Evolutionary conservation across 2,329 filamentous ascomycete species (phyloP).

Genomic region (Aphanoascus verrucosus): DNA sequence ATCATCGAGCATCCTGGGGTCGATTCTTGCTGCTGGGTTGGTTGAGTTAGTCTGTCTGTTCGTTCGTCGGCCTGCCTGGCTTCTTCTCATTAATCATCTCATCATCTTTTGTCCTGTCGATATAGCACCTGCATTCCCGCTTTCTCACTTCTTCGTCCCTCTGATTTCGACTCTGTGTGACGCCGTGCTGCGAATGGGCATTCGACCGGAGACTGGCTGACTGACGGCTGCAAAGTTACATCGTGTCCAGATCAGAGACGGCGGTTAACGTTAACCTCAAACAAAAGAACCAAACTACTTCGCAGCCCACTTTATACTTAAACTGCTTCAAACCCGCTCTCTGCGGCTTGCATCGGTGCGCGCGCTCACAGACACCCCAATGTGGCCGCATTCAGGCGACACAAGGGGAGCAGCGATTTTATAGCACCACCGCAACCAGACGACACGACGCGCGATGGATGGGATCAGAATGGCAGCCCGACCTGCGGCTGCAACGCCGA

Average conservation of each 20-base stretch:
- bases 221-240: constrained; percentile 2
- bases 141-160: not conserved
- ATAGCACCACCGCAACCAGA: not conserved
- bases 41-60: not conserved
- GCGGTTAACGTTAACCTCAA: not conserved
- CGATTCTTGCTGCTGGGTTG: not conserved
- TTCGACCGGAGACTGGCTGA: not conserved
- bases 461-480: constrained; percentile 11
- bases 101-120: no score
- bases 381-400: constrained; percentile 10
- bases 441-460: constrained; percentile 7
- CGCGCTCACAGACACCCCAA: not conserved
- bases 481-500: constrained; percentile 8
- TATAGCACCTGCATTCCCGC: not conserved
- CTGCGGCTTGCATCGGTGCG: constrained; percentile 10
- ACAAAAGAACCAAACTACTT: not conserved
- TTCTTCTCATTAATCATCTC: no score
- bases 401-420: not conserved
- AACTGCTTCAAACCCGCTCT: constrained; percentile 1
- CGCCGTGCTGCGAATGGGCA: not conserved
- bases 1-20: not conserved
- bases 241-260: constrained; percentile 1
- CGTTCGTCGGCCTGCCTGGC: not conserved
- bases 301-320: constrained; percentile 7
- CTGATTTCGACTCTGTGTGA: not conserved